Evolutionary conservation across 495 filamentous ascomycete species (phyloP), one percentile per base, ranked within the genome.

Genomic region (Bacidia rubella): DNA sequence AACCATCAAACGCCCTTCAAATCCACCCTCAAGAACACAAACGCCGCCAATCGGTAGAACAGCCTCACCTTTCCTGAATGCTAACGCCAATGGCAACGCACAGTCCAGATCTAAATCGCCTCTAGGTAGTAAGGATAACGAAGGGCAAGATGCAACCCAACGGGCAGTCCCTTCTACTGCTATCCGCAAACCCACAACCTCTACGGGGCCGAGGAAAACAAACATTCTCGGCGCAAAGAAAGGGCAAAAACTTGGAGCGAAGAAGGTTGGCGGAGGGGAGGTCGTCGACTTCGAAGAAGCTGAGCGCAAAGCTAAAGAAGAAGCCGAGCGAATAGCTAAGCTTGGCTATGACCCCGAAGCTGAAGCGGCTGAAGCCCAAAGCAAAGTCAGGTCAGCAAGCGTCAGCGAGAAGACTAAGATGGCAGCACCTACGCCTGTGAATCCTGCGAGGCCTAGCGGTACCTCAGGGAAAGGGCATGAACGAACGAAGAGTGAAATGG

Each of bases 291-390:
- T 98, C 58, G 93, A 98, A 48, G 92, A 89, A 64, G 92, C 90
- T 0, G 92, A 98, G 73, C 85, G 84, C 60, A 95, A 94, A 69
- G 92, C 92, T 27, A 93, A 88, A 66, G 92, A 97, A 65, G 92
- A 98, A 66, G 92, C 93, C 1, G 92, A 97, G 66, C 81, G 92
- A 55, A 90, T 95, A 60, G 87, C 84, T 71, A 95, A 92, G 68
- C 73, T 98, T n/a, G 92, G 92, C n/a, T 98, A 98, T 62, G 87
- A 97, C 58, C 86, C 87, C 4, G 85, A 96, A 57, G 87, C 85
- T 24, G 92, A 95, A 66, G 77, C 85, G 60, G 76, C 75, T 11
- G 74, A 74, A 50, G 66, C 75, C 23, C 71, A 76, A 15, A 80
- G 81, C 60, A 72, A 69, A 7, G 69, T 74, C 54, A 51, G 78